Evolutionary conservation across 1,284 basidiomycete species (phyloP), one percentile per base, ranked within the genome.

Genomic region (Sphaerobolus stellatus): DNA sequence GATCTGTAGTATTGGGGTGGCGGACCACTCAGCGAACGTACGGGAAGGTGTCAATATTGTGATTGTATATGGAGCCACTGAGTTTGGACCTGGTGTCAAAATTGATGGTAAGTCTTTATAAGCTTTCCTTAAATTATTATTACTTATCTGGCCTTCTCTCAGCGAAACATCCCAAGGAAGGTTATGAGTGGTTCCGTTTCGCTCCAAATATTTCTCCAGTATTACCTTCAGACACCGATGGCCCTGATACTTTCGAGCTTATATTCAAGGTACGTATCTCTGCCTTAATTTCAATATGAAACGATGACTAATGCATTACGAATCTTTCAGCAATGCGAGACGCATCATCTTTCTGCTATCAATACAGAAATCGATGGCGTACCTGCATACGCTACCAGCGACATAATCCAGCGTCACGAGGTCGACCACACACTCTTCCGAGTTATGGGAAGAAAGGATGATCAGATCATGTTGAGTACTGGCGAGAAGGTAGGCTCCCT

Each of bases 111-210:
- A 9, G 29, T 11, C 33, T n/a, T n/a, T n/a, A n/a, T n/a, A n/a
- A 36, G n/a, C n/a, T n/a, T n/a, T n/a, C n/a, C n/a, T n/a, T n/a
- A n/a, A n/a, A n/a, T n/a, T n/a, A 11, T 36, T 36, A 36, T 36
- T 18, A 36, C 13, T 11, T 11, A 36, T 11, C 33, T 36, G 13
- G 33, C 18, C 18, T 36, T 18, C 18, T 36, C 33, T 11, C 18
- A 53, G 52, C 14, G 11, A 48, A 47, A 20, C 27, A 43, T 3
- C 27, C 34, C 22, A 20, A 9, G 7, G 52, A 53, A 38, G 52
- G 52, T 18, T 45, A 47, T n/a, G 52, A 53, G n/a, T 53, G 44
- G 43, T 48, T 53, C 28, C 14, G 40, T 36, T 53, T 53, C 18
- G 22, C 41, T 13, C 13, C 28, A 13, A 20, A 43, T 8, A 27